phyloP scores from a whole-genome alignment of 306 rosid genomes.

The Quercus alba region DNA sequence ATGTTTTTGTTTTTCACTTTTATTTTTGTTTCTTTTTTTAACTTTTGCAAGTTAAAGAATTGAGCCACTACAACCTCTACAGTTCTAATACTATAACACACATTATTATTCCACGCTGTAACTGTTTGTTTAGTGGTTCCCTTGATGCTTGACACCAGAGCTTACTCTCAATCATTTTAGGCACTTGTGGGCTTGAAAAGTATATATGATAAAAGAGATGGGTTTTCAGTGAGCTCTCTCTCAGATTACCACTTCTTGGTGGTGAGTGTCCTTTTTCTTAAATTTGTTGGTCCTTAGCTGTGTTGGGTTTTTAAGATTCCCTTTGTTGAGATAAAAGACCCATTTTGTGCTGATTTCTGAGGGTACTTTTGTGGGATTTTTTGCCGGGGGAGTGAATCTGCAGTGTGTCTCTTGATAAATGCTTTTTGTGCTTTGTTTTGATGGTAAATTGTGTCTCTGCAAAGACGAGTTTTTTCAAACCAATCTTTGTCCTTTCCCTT shows the following conservation, averaged over 20 bases:
- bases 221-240: slow-evolving; percentile 25
- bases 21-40: slow-evolving; percentile 25
- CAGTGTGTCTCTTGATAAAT: slow-evolving; percentile 20
- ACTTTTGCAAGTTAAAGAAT: slow-evolving; percentile 36
- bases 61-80: background rate
- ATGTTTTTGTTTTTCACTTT: slow-evolving; percentile 8
- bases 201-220: slow-evolving; percentile 32
- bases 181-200: slow-evolving; percentile 26
- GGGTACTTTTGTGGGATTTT: slow-evolving; percentile 6
- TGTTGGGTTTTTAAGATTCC: slow-evolving; percentile 16
- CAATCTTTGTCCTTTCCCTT: background rate
- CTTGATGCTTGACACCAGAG: slow-evolving; percentile 65
- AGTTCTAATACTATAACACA: background rate
- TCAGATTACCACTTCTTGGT: slow-evolving; percentile 26
- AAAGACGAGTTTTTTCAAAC: background rate
- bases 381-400: slow-evolving; percentile 28
- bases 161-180: slow-evolving; percentile 55
- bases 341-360: background rate
- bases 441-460: background rate
- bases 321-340: slow-evolving; percentile 5
- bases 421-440: slow-evolving; percentile 13
- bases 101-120: slow-evolving; percentile 48
- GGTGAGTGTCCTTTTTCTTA: slow-evolving; percentile 24
- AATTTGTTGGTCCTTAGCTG: slow-evolving; percentile 5
- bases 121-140: slow-evolving; percentile 60